A percentile compares a stretch with the other conserved stretches of the same genome.
Evolutionary conservation across 257 asterid species (phyloP).

Genomic region (Misopates orontium): DNA sequence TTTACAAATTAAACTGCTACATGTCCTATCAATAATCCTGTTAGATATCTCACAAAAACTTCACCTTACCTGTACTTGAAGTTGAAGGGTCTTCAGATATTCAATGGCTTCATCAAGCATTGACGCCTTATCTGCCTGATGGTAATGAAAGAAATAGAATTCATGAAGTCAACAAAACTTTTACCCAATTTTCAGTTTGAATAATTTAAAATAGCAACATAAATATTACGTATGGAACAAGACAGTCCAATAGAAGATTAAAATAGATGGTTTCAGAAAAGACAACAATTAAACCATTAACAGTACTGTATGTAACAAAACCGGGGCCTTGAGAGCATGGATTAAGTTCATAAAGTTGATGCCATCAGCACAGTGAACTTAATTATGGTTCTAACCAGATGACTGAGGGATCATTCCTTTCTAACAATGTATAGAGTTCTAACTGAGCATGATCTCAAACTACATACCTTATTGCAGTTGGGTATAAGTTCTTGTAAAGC

Average conservation of each 20-base stretch:
- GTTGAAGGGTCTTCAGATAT: slow-evolving; percentile 92
- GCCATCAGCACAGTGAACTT: too few relatives aligned
- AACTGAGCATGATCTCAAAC: slow-evolving; percentile 15
- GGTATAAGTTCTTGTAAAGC: slow-evolving; percentile 97
- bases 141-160: slow-evolving; percentile 17
- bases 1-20: too few relatives aligned
- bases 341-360: too few relatives aligned
- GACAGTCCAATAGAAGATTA: not conserved
- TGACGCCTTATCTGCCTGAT: slow-evolving; percentile 95
- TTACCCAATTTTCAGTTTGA: too few relatives aligned
- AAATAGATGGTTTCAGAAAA: not conserved
- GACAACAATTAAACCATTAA: too few relatives aligned
- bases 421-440: too few relatives aligned
- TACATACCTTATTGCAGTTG: slow-evolving; percentile 88
- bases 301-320: too few relatives aligned
- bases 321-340: not conserved
- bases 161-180: slow-evolving; percentile 5
- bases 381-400: too few relatives aligned
- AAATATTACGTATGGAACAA: not conserved
- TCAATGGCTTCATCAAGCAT: slow-evolving; percentile 99
- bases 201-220: not conserved
- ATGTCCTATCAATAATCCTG: not conserved
- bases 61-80: slow-evolving; percentile 86
- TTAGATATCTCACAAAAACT: slow-evolving; percentile 6
- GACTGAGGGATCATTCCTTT: too few relatives aligned